Evolutionary conservation across 2,329 filamentous ascomycete genomes (phyloP), one percentile per base, ranked within the genome.

Genomic region (Fusarium pseudonygamai): DNA sequence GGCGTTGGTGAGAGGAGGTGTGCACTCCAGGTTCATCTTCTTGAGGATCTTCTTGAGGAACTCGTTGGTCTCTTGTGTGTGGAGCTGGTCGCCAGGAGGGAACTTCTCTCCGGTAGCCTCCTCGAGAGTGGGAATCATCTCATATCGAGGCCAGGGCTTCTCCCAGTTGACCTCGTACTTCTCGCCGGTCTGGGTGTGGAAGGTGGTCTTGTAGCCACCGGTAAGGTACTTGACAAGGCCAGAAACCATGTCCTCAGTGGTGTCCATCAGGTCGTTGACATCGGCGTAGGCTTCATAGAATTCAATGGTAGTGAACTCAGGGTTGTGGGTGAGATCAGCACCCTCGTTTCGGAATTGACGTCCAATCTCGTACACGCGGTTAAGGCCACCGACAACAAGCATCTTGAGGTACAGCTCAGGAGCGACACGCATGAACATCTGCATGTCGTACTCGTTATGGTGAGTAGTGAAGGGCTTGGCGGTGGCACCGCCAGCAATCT

Each of bases 371-470:
- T 97, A 99, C 20, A 99, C 96, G 78, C 93, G 91, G 85, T 97
- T 94, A 46, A 98, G 88, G 67, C 96, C 96, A 79, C 97, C 97
- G 37, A 99, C 96, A 56, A 98, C 93, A 65, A 92, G 87, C 91
- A 97, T 94, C 93, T 99, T 99, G 78, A 99, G 91, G 84, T 97
- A 97, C 63, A 99, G 86, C 84, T 99, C 96, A 3, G 96, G 97
- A 2, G 97, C 96, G 60, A 98, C 91, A 80, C 96, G 93, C 90
- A 99, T 93, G 85, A 93, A 98, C 83, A 99, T 92, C 78, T 97
- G 92, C 91, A 97, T 95, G 83, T 97, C 90, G 58, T 96, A 89
- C 60, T 98, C 96, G 83, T 99, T 99, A 87, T 98, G 96, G 83
- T 97, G 93, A 20, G 96, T 98, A 76, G 93, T 87, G 84, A 99